A percentile compares a stretch with the other conserved stretches of the same genome.
Conservation (phyloP, 345 rosid species). For the Rhodamnia rubescens region DNA sequence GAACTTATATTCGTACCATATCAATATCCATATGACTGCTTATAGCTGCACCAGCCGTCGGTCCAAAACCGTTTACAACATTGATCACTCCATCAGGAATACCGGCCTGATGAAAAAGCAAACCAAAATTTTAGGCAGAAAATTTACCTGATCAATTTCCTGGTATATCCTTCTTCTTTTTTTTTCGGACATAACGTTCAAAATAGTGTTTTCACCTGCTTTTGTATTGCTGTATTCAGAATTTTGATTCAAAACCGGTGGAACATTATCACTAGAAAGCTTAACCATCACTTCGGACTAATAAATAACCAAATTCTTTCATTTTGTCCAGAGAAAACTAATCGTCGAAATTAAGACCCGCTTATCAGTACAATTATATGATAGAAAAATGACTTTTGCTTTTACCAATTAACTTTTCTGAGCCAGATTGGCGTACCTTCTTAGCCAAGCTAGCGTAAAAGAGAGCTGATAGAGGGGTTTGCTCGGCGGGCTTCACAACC, state of each 20-base stretch:
- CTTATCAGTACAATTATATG: not conserved
- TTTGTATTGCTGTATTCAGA: not conserved
- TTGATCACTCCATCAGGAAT: slow-evolving; percentile 83
- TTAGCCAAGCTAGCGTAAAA: slow-evolving; percentile 52
- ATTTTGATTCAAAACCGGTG: not conserved
- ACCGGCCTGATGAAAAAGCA: slow-evolving; percentile 39
- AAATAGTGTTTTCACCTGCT: not conserved
- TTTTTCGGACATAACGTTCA: not conserved
- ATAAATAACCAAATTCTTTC: not conserved
- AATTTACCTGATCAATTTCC: not conserved
- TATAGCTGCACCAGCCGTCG: slow-evolving; percentile 78
- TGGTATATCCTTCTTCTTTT: too few relatives aligned
- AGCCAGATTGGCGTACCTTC: slow-evolving; percentile 6
- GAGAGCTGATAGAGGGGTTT: slow-evolving; percentile 81
- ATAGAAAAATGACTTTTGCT: not conserved
- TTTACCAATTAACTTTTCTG: not conserved
- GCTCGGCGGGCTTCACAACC: slow-evolving; percentile 85
- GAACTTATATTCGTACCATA: slow-evolving; percentile 16
- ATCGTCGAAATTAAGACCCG: not conserved
- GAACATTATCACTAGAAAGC: not conserved
- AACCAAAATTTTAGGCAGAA: not conserved
- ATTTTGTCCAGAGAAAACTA: not conserved
- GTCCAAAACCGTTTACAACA: slow-evolving; percentile 69
- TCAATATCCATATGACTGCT: slow-evolving; percentile 75
- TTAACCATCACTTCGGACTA: not conserved